Conservation (phyloP, 306 rosid genomes). For the Luffa aegyptiaca region DNA sequence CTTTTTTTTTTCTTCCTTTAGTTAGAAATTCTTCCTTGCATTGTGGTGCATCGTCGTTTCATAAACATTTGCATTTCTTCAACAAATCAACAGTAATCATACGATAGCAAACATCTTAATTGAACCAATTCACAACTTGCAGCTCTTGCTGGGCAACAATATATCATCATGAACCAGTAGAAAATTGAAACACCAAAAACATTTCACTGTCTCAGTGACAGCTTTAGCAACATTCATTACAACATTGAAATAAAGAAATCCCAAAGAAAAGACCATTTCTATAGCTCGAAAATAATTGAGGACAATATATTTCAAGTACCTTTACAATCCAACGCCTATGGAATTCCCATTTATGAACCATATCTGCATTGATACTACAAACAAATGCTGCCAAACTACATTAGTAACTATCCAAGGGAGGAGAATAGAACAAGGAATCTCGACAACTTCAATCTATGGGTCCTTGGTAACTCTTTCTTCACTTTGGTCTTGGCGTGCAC, state of each 20-base stretch:
- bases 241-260: background rate
- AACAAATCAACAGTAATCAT: background rate
- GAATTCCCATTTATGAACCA: background rate
- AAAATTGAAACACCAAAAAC: background rate
- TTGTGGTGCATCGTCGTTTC: too few relatives aligned
- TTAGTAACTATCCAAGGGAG: conserved; percentile 1
- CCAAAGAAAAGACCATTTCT: background rate
- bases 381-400: conserved; percentile 10
- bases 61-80: too few relatives aligned
- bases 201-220: background rate
- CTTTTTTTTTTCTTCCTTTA: too few relatives aligned
- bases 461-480: background rate
- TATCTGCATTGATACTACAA: conserved; percentile 5
- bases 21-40: too few relatives aligned
- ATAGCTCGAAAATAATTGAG: background rate
- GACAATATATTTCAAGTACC: background rate
- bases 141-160: background rate
- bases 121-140: background rate
- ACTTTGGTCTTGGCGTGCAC: background rate
- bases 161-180: background rate
- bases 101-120: too few relatives aligned
- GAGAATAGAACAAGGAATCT: background rate
- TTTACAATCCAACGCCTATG: background rate
- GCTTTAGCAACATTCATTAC: background rate
- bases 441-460: background rate